Evolutionary conservation across 352 stramenopile genomes (phyloP), one percentile per base, ranked within the genome.

Genomic region (Aphanomyces invadans): DNA sequence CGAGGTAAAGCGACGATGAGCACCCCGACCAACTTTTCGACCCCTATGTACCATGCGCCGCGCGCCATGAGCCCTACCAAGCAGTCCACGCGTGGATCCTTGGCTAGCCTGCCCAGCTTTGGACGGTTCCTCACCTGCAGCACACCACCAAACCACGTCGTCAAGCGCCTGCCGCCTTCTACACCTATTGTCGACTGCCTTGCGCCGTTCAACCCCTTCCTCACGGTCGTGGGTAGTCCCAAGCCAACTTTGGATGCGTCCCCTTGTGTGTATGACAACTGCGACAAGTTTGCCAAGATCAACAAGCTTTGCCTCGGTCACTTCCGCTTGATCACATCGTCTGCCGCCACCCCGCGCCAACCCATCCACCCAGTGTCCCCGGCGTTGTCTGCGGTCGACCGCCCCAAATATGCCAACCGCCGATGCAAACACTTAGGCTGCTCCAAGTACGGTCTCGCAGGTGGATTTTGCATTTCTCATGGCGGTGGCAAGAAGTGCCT

Each of bases 401-500:
- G 48, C 10, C 38, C 60, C 23, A 67, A 67, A 33, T 51, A 67
- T 32, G 60, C 48, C 7, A 67, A 67, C 33, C 60, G 60, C 21
- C 65, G 44, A n/a, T 92, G 81, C 67, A 72, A 76, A 44, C 77
- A 78, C 31, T 69, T 76, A 9, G 68, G 69, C 19, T 89, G 81
- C 66, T 52, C 70, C 45, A 88, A 89, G 65, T 80, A 82, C 49
- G 75, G 76, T 1, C 83, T 90, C 62, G 80, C 72, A 10, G 80
- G 81, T 62, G 80, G 81, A 0, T 68, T 88, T 3, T 91, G 82
- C 38, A 79, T 91, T 54, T 65, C 66, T 25, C 82, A 91, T 63
- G 81, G 81, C 7, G 81, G 80, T 3, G 81, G 81, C 26, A 82
- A 87, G 59, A 78, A 79, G 57, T 92, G 84, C 63, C 78, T 89